These are phyloP conservation scores for Boletus fagicola DNA, from an alignment of 768 basidiomycete genomes.

Conservation along the genomic window DNA sequence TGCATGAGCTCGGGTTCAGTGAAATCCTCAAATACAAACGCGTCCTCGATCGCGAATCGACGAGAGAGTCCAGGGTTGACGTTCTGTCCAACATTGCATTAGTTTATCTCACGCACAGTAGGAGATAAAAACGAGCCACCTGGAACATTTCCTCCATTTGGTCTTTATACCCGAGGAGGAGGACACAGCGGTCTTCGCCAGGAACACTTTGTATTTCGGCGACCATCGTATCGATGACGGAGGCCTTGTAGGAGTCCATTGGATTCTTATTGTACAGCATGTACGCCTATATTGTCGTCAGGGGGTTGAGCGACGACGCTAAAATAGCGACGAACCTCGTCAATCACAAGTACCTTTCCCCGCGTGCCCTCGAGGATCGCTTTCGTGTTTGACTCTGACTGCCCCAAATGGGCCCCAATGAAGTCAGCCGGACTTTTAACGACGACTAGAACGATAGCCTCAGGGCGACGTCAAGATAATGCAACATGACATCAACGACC, in stretches of 20 bases:
- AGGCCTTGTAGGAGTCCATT: neutral
- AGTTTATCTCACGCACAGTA: neutral
- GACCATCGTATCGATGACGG: neutral
- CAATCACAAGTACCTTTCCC: neutral
- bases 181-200: neutral
- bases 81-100: neutral
- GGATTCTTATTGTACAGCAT: neutral
- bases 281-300: neutral
- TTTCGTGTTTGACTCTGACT: neutral
- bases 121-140: neutral
- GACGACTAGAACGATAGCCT: neutral
- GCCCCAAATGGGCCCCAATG: neutral
- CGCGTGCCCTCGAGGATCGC: neutral
- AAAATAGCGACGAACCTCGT: neutral
- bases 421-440: neutral
- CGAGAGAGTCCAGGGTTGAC: neutral
- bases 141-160: neutral
- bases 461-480: neutral
- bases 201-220: neutral
- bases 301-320: neutral
- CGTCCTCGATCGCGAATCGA: neutral
- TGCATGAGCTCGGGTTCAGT: neutral
- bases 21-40: neutral
- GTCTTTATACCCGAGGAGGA: neutral
- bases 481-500: neutral